A percentile compares a stretch with the other conserved stretches of the same genome.
phyloP scores from a whole-genome alignment of 2,329 filamentous ascomycete species.

The Myriangium duriaei region DNA sequence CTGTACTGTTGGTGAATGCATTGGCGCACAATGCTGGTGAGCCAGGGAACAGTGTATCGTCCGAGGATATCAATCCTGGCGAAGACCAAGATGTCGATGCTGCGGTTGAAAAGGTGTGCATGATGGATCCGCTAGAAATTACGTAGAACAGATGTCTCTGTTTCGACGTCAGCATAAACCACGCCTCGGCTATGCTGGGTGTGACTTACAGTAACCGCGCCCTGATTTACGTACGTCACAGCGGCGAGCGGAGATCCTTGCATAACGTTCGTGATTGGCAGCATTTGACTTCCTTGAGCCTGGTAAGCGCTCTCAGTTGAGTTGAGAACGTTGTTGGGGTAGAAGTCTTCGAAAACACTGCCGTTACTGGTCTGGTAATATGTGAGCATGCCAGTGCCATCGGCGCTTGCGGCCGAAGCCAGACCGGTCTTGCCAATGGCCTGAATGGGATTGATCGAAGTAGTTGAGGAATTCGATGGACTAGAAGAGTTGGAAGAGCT shows the following conservation, averaged over 20 bases:
- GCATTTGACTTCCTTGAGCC: neutral
- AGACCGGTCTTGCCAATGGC: conserved; percentile 6
- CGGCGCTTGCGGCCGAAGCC: neutral
- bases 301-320: neutral
- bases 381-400: conserved; percentile 1
- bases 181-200: no score
- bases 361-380: conserved; percentile 4
- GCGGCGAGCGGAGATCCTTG: neutral
- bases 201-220: neutral
- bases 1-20: conserved; percentile 1
- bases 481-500: neutral
- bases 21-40: conserved; percentile 4
- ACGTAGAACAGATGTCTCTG: conserved; percentile 6
- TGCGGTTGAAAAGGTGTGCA: conserved; percentile 3
- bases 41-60: neutral
- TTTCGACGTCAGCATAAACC: neutral
- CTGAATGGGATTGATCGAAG: neutral
- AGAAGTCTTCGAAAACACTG: conserved; percentile 2
- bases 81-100: conserved; percentile 1
- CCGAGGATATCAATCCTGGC: neutral
- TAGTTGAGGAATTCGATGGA: neutral
- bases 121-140: neutral
- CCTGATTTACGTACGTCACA: neutral
- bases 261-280: conserved; percentile 3
- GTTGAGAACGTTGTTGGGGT: conserved; percentile 2